Conservation (phyloP, 2,329 filamentous ascomycete species). For the Tolypocladium amazonense region DNA sequence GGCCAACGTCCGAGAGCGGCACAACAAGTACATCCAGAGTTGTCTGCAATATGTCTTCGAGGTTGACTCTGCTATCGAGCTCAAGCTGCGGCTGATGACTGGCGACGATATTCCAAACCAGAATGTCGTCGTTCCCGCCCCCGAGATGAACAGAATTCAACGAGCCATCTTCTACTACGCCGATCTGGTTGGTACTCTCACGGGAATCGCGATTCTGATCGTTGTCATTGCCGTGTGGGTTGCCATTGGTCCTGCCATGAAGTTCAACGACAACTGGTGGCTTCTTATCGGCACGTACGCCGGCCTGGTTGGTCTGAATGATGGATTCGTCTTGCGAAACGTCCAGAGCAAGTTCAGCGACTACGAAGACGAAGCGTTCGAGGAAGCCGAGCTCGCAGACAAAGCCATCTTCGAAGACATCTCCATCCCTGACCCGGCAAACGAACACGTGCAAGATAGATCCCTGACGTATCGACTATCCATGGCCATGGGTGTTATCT, state of each 20-base stretch:
- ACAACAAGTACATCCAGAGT: slow-evolving; percentile 18
- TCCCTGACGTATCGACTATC: slow-evolving; percentile 9
- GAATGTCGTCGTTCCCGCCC: slow-evolving; percentile 18
- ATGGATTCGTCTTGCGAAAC: slow-evolving; percentile 34
- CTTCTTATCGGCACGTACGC: slow-evolving; percentile 37
- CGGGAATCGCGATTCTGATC: slow-evolving; percentile 26
- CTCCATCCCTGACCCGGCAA: slow-evolving; percentile 1
- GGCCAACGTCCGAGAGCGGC: slow-evolving; percentile 25
- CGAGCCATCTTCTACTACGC: slow-evolving; percentile 29
- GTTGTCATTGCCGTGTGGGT: slow-evolving; percentile 26
- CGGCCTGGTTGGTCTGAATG: slow-evolving; percentile 31
- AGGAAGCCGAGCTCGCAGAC: slow-evolving; percentile 6
- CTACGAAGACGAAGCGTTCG: slow-evolving; percentile 9
- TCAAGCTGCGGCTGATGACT: slow-evolving; percentile 20
- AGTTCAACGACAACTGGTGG: slow-evolving; percentile 33
- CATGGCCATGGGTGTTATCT: slow-evolving; percentile 8
- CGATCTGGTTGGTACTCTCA: slow-evolving; percentile 29
- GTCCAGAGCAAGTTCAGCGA: slow-evolving; percentile 19
- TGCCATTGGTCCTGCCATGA: slow-evolving; percentile 24
- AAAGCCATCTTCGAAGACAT: slow-evolving; percentile 7
- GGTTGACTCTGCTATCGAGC: slow-evolving; percentile 23
- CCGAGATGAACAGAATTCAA: slow-evolving; percentile 20
- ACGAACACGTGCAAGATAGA: not conserved
- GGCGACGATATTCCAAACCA: slow-evolving; percentile 21
- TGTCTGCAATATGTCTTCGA: slow-evolving; percentile 21